These are phyloP conservation scores for Salvia splendens DNA, from an alignment of 257 asterid genomes.

Conservation along the genomic window DNA sequence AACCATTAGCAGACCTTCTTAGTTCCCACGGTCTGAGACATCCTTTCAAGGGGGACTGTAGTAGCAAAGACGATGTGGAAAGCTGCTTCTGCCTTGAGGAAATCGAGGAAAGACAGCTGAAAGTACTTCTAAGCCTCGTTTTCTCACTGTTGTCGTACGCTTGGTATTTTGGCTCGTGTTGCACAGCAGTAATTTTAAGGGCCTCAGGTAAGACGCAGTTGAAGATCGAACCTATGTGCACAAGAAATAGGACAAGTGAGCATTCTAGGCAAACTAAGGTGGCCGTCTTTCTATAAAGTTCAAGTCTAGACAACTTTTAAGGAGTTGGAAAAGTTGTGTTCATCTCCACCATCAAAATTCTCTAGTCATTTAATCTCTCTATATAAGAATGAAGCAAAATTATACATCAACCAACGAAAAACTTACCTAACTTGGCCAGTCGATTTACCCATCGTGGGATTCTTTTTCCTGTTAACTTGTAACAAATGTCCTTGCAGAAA, in stretches of 20 bases:
- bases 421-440: slow-evolving; percentile 79
- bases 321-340: too few relatives aligned
- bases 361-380: not conserved
- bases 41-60: slow-evolving; percentile 78
- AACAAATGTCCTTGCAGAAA: slow-evolving; percentile 86
- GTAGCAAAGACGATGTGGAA: slow-evolving; percentile 65
- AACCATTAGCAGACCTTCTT: slow-evolving; percentile 53
- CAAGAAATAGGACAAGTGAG: not conserved
- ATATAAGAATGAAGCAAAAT: not conserved
- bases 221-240: slow-evolving; percentile 61
- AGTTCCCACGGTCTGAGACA: slow-evolving; percentile 70
- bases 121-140: slow-evolving; percentile 68
- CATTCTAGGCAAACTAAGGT: not conserved
- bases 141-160: slow-evolving; percentile 54
- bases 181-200: slow-evolving; percentile 64
- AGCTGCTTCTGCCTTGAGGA: slow-evolving; percentile 80
- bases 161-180: slow-evolving; percentile 58
- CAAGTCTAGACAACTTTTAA: too few relatives aligned
- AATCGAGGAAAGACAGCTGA: slow-evolving; percentile 78
- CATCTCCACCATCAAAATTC: not conserved
- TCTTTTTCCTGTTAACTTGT: slow-evolving; percentile 72
- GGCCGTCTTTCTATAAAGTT: too few relatives aligned
- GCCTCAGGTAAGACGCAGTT: slow-evolving; percentile 81
- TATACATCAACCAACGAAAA: not conserved
- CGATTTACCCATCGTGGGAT: slow-evolving; percentile 98